Conservation (phyloP, 148 eudicot genomes). For the Fagopyrum esculentum region DNA sequence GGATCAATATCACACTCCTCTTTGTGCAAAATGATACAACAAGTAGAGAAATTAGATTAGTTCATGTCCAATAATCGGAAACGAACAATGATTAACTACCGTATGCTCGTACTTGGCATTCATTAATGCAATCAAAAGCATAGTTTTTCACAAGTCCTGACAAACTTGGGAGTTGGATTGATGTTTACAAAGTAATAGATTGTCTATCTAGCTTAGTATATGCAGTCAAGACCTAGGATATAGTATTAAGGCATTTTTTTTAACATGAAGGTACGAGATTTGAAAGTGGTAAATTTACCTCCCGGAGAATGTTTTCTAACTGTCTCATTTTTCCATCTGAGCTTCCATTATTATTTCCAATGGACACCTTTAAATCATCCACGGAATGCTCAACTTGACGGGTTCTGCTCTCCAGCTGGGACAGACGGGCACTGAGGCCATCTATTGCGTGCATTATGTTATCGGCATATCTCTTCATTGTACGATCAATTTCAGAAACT, state of each 20-base stretch:
- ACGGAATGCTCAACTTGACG: conserved; percentile 66
- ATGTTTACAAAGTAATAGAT: neutral
- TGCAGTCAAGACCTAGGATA: neutral
- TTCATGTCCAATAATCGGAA: neutral
- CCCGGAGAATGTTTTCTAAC: conserved; percentile 63
- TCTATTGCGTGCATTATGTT: conserved; percentile 66
- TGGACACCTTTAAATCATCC: conserved; percentile 69
- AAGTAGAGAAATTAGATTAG: neutral
- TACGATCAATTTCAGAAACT: conserved; percentile 62
- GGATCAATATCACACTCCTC: neutral
- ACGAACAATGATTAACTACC: neutral
- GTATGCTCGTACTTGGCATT: neutral
- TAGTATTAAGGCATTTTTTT: neutral
- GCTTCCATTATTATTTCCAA: conserved; percentile 65
- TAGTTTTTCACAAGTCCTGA: neutral
- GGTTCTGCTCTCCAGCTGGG: conserved; percentile 76
- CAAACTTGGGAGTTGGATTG: neutral
- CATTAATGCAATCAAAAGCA: neutral
- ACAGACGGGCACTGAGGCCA: conserved; percentile 62
- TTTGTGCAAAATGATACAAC: neutral
- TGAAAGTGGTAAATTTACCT: conserved; percentile 38
- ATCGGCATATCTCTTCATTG: conserved; percentile 69
- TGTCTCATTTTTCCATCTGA: conserved; percentile 61
- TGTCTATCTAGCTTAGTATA: neutral
- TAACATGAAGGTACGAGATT: neutral